These are phyloP conservation scores for Cladobotryum mycophilum DNA, from an alignment of 2,329 filamentous ascomycete genomes.

Conservation along the genomic window DNA sequence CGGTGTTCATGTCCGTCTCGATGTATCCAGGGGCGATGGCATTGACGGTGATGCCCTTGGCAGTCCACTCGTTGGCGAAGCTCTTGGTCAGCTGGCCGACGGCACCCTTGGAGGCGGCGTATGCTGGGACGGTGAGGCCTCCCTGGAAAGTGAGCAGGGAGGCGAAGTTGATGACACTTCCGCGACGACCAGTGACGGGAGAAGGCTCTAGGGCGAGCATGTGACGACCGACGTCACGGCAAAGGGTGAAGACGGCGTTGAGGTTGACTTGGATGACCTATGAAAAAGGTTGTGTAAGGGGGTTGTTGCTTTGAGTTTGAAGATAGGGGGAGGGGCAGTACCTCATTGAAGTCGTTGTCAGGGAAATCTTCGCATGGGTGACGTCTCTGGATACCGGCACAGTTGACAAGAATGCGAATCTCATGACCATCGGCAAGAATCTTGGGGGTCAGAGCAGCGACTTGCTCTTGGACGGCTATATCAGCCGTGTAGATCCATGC, in stretches of 20 bases:
- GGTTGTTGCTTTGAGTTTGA: background rate
- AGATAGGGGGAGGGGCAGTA: constrained; percentile 17
- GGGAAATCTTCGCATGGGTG: constrained; percentile 73
- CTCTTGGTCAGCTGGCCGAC: constrained; percentile 81
- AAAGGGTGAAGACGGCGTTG: constrained; percentile 70
- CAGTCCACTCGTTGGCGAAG: constrained; percentile 79
- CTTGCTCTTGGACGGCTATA: constrained; percentile 54
- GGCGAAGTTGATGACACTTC: constrained; percentile 78
- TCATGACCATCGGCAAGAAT: constrained; percentile 57
- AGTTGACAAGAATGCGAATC: constrained; percentile 77
- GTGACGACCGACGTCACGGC: constrained; percentile 71
- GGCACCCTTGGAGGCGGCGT: constrained; percentile 79
- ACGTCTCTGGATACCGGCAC: constrained; percentile 77
- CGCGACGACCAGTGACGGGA: constrained; percentile 47
- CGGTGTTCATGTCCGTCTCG: constrained; percentile 89
- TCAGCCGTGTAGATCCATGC: constrained; percentile 64
- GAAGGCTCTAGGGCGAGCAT: constrained; percentile 57
- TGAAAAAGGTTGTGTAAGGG: background rate
- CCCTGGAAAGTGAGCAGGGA: constrained; percentile 80
- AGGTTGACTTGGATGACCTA: constrained; percentile 82
- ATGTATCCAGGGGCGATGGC: constrained; percentile 88
- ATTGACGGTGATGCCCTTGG: constrained; percentile 76
- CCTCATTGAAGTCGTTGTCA: constrained; percentile 67
- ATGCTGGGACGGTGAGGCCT: constrained; percentile 81
- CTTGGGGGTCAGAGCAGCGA: constrained; percentile 53